These are phyloP conservation scores for Apostasia shenzhenica DNA, from an alignment of 106 monocot species.

Conservation along the genomic window DNA sequence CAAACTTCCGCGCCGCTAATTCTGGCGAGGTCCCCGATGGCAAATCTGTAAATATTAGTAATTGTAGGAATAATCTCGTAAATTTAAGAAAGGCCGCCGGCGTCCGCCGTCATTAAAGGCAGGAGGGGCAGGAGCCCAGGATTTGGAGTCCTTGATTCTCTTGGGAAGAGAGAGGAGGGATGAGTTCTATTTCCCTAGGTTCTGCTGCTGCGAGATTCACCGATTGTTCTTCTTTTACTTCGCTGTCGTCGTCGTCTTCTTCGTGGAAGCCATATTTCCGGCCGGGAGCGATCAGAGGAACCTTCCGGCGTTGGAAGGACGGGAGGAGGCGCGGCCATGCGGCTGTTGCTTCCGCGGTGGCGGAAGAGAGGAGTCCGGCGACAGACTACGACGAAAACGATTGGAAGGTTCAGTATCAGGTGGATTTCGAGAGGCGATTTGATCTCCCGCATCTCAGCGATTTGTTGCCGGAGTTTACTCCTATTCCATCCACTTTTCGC, in stretches of 20 bases:
- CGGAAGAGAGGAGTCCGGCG: neutral
- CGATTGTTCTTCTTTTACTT: neutral
- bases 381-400: neutral
- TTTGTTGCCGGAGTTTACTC: neutral
- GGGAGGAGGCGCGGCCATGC: neutral
- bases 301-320: conserved; percentile 1
- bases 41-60: too few relatives aligned
- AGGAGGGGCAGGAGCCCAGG: too few relatives aligned
- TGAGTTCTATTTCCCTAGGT: neutral
- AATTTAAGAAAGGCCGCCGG: too few relatives aligned
- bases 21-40: too few relatives aligned
- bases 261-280: neutral
- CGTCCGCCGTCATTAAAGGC: too few relatives aligned
- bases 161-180: neutral
- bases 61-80: too few relatives aligned
- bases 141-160: too few relatives aligned
- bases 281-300: neutral
- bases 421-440: conserved; percentile 8
- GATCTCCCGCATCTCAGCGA: conserved; percentile 3
- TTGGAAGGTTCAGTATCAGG: conserved; percentile 3
- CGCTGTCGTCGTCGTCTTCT: neutral
- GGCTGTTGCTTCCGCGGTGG: neutral
- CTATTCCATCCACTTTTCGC: conserved; percentile 7
- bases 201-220: neutral
- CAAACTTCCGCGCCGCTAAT: too few relatives aligned